Evolutionary conservation across 176 grass and related monocot genomes (phyloP).

Genomic region (Zoysia pacifica): DNA sequence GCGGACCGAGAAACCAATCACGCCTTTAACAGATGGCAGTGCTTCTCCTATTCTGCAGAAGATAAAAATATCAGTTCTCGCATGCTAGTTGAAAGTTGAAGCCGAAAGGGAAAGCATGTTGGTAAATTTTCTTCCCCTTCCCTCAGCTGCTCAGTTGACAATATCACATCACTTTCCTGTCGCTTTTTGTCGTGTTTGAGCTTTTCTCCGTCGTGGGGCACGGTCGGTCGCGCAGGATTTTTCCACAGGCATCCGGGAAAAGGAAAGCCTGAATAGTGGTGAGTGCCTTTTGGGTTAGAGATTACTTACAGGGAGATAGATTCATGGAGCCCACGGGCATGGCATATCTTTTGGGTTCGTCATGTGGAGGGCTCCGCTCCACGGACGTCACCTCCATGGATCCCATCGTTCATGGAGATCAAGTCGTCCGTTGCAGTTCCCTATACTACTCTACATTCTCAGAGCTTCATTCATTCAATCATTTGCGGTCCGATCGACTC

Average conservation of each 20-base stretch:
- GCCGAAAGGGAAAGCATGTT: not conserved
- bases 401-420: slow-evolving; percentile 1
- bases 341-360: not conserved
- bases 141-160: not conserved
- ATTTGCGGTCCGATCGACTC: not conserved
- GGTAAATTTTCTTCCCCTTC: not conserved
- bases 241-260: not conserved
- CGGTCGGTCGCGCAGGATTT: slow-evolving; percentile 4
- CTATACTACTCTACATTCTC: not conserved
- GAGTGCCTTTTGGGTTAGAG: not conserved
- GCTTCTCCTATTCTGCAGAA: not conserved
- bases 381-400: not conserved
- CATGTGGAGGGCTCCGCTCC: slow-evolving; percentile 17
- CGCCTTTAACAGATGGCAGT: too few relatives aligned
- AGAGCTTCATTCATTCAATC: not conserved
- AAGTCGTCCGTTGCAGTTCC: not conserved
- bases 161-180: slow-evolving; percentile 8
- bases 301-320: not conserved
- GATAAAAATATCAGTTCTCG: not conserved
- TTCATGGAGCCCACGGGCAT: slow-evolving; percentile 9
- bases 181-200: slow-evolving; percentile 7
- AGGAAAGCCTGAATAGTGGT: slow-evolving; percentile 16
- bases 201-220: slow-evolving; percentile 5
- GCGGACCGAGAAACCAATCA: too few relatives aligned
- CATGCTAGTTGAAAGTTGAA: not conserved